Base-by-base conservation (phyloP, 345 rosid genomes). In the Lagerstroemia speciosa region DNA sequence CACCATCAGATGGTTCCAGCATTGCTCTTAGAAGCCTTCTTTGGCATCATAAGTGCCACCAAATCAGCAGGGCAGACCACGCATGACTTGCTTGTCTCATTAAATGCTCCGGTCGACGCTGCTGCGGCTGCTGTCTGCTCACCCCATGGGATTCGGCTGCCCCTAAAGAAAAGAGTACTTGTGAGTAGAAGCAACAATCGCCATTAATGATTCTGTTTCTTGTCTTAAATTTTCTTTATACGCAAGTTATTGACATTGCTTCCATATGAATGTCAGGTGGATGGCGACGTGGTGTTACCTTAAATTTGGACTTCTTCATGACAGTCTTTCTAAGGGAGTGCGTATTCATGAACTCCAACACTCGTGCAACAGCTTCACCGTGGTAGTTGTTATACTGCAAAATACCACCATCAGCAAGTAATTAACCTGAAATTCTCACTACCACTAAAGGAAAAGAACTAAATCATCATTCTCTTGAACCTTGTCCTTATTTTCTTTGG, bases 41-140 rank as follows among this genome's bases (percentile, higher is more conserved):
- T 94, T 36, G 82, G 65, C 66, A 96, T 97, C 37, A 97, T 93
- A 76, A 94, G 82, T 50, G 83, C 71, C 36, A 88, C 87, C 77
- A 91, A 74, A 80, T 94, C 97, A n/a, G 99, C 96, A 72, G 90
- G 84, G 57, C 93, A 95, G 45, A 84, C 91, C 88, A 85, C 85
- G 74, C 87, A 78, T 30, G 81, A 76, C 77, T 86, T 91, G 81
- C 79, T 88, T 52, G 68, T 76, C 79, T 84, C 97, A 9, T 91
- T 91, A 65, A 91, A 94, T 69, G 91, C 87, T 80, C 83, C 85
- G 0, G 99, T 94, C 78, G 91, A 66, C 67, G 99, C 95, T 69
- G 99, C 78, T 84, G 91, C 91, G 31, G 91, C 92, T 60, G 90
- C 74, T 31, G 97, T 80, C 57, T 83, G 76, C 65, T 91, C 84